These are phyloP conservation scores for Seminavis robusta DNA, from an alignment of 108 stramenopile species.

Conservation along the genomic window DNA sequence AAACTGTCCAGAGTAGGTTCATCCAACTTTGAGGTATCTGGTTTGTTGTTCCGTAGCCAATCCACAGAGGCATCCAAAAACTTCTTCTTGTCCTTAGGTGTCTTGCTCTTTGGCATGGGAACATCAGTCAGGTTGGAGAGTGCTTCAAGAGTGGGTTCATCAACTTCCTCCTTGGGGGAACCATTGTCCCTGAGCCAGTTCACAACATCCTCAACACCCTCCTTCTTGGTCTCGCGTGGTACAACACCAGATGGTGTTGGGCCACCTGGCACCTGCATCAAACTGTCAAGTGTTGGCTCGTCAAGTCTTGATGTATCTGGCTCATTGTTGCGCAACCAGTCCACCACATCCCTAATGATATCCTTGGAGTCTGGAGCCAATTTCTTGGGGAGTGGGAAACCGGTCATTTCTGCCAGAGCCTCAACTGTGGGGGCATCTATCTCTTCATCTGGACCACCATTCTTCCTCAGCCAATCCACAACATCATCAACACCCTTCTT, in stretches of 20 bases:
- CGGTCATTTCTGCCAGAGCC: conserved; percentile 7
- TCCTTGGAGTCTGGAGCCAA: conserved; percentile 12
- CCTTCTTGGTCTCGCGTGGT: no score
- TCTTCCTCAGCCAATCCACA: no score
- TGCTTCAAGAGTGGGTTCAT: background rate
- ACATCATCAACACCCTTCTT: no score
- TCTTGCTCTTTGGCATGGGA: background rate
- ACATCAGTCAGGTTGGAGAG: conserved; percentile 1
- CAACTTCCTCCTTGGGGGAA: background rate
- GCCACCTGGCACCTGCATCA: background rate
- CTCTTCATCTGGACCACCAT: no score
- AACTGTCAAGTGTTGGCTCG: background rate
- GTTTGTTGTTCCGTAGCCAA: conserved; percentile 27
- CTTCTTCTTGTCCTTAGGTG: background rate
- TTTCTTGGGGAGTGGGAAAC: background rate
- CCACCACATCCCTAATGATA: conserved; percentile 15
- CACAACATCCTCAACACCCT: conserved; percentile 2
- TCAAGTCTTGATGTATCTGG: background rate
- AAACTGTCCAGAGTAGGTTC: background rate
- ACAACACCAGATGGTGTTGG: no score
- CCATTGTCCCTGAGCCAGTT: conserved; percentile 27
- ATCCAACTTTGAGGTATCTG: conserved; percentile 4
- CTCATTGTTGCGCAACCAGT: conserved; percentile 24
- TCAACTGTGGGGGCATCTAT: no score
- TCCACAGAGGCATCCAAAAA: conserved; percentile 11